Percentiles rank a stretch among this genome's conserved stretches.
phyloP scores from a whole-genome alignment of 176 grass and related monocot genomes.

The Oryza punctata region DNA sequence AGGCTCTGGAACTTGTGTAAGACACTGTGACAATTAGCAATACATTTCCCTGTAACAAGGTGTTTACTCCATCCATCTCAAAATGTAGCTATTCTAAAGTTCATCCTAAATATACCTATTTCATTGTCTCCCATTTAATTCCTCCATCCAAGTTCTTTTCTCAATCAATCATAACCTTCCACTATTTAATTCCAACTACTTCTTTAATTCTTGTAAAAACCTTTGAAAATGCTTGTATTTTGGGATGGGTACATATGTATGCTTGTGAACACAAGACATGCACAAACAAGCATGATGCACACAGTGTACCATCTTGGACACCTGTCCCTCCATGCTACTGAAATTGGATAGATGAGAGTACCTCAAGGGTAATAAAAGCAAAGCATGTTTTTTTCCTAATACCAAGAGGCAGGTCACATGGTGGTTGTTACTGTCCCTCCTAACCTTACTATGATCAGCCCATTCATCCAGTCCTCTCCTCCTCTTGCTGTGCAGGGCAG shows the following conservation, averaged over 20 bases:
- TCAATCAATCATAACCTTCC: too few relatives aligned
- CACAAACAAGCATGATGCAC: background rate
- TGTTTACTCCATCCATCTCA: background rate
- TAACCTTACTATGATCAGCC: constrained; percentile 9
- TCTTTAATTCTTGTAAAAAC: too few relatives aligned
- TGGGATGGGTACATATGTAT: background rate
- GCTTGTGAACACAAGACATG: background rate
- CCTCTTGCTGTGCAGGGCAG: background rate
- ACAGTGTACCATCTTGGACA: background rate
- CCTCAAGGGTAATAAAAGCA: background rate
- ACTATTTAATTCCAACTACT: too few relatives aligned
- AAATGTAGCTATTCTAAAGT: too few relatives aligned
- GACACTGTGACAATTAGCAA: background rate
- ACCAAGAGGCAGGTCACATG: constrained; percentile 20
- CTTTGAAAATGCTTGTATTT: too few relatives aligned
- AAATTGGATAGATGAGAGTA: background rate
- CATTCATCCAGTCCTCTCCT: background rate
- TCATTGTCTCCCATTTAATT: too few relatives aligned
- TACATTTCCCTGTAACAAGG: background rate
- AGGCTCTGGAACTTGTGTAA: background rate
- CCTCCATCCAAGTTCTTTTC: too few relatives aligned
- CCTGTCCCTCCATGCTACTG: background rate
- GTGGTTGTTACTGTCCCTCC: constrained; percentile 12
- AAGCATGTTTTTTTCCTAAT: background rate
- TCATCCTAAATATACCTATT: too few relatives aligned